These are phyloP conservation scores for Fusarium sp. DNA, from an alignment of 2,329 filamentous ascomycete species.

Conservation along the genomic window DNA sequence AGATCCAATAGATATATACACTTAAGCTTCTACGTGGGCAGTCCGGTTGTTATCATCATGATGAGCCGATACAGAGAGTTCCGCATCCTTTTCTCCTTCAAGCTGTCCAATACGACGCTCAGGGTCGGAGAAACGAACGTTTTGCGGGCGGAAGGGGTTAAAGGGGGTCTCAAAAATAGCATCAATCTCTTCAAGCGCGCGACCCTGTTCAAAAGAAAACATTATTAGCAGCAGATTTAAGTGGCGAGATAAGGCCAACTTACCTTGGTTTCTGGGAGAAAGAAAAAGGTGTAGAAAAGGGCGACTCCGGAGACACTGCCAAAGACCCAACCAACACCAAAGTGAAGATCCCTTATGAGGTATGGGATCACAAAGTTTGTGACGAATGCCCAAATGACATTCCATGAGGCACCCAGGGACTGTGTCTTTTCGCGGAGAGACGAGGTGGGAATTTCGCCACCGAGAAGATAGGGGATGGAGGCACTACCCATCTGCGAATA, in stretches of 20 bases:
- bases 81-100: neutral
- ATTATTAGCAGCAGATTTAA: neutral
- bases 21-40: neutral
- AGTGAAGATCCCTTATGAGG: conserved; percentile 16
- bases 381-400: conserved; percentile 25
- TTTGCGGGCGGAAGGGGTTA: conserved; percentile 1
- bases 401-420: conserved; percentile 13
- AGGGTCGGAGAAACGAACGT: neutral
- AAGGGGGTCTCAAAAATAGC: neutral
- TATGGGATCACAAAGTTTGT: conserved; percentile 26
- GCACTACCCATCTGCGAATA: conserved; percentile 16
- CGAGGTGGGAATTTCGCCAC: conserved; percentile 19
- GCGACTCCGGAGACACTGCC: conserved; percentile 8
- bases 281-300: conserved; percentile 37
- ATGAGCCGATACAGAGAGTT: neutral
- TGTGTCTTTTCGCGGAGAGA: conserved; percentile 25
- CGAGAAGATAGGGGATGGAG: conserved; percentile 28
- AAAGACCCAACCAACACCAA: conserved; percentile 24
- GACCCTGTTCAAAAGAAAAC: neutral
- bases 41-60: neutral
- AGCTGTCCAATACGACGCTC: neutral
- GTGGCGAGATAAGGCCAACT: neutral
- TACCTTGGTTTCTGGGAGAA: neutral
- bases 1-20: neutral
- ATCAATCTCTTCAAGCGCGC: neutral